Evolutionary conservation across 768 basidiomycete species (phyloP).

Genomic region (Agrocybe chaxingu): DNA sequence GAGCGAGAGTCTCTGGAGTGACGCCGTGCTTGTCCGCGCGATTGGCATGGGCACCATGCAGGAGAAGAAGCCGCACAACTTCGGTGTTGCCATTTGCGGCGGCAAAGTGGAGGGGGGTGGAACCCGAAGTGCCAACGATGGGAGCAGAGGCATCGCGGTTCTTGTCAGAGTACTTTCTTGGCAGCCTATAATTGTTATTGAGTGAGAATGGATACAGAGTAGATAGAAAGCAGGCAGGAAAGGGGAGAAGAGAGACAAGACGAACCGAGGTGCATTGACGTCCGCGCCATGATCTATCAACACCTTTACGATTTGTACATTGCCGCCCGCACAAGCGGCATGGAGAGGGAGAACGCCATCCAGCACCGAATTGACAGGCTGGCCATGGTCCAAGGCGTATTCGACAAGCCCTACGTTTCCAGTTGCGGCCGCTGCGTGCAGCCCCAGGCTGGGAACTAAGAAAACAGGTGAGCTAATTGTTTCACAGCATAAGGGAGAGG

Average conservation of each 20-base stretch:
- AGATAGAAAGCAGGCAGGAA: background rate
- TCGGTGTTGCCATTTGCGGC: slow-evolving; percentile 88
- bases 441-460: slow-evolving; percentile 70
- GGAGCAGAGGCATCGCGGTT: slow-evolving; percentile 63
- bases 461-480: slow-evolving; percentile 8
- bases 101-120: slow-evolving; percentile 95
- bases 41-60: slow-evolving; percentile 79
- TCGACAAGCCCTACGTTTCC: slow-evolving; percentile 92
- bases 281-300: slow-evolving; percentile 95
- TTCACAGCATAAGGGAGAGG: slow-evolving; percentile 1
- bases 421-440: slow-evolving; percentile 74
- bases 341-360: slow-evolving; percentile 97
- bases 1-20: slow-evolving; percentile 82
- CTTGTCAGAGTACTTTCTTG: slow-evolving; percentile 72
- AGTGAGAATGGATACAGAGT: slow-evolving; percentile 8
- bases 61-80: slow-evolving; percentile 76
- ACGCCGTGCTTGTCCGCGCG: slow-evolving; percentile 88
- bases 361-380: slow-evolving; percentile 93
- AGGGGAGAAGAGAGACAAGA: slow-evolving; percentile 12
- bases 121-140: slow-evolving; percentile 81
- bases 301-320: slow-evolving; percentile 81
- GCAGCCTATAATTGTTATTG: slow-evolving; percentile 43
- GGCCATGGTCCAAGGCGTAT: slow-evolving; percentile 90
- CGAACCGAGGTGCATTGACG: slow-evolving; percentile 90
- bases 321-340: slow-evolving; percentile 90